Evolutionary conservation across 169 alveolate species (phyloP), one percentile per base, ranked within the genome.

Genomic region (Fabrea salina): DNA sequence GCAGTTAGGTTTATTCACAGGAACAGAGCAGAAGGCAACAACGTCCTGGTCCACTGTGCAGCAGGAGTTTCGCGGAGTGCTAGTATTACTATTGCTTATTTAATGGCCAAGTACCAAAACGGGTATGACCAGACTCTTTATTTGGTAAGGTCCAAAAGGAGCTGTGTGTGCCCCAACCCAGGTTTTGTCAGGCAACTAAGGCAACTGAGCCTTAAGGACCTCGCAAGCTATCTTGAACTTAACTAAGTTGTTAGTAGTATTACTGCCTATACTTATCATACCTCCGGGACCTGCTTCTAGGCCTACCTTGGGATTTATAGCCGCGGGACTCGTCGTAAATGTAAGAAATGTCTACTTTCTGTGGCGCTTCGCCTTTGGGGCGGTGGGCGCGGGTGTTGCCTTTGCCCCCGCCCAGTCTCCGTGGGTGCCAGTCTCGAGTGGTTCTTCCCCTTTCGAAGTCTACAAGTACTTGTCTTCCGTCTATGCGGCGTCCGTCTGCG

Each of bases 391-490:
- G 61, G 7, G 78, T 41, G 13, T 40, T 91, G n/a, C 99, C 99
- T 58, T 91, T 89, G 11, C 99, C 99, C 16, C 99, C 99, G 7
- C 99, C 99, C 37, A 95, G 88, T 71, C 99, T 89, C 54, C 98
- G 89, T 1, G 99, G 99, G 51, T 87, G 80, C 98, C 98, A 98
- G 33, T 97, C 97, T 19, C 88, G 89, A 19, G 93, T 97, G 1
- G 98, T 96, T 50, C 99, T 86, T 32, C 98, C 99, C 40, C 98
- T 85, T 83, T 98, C 99, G 30, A 89, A 96, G 84, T 98, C 99
- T 6, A 97, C 99, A 51, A 95, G 75, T 19, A 97, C 94, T 50
- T 97, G 85, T 57, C 97, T 91, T 8, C 98, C 99, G 61, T 96
- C 98, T 39, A 97, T 93, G 81, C 91, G 95, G 51, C 84, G 93